Conservation (phyloP, 371 early-diverging fungal species). For the Enteropsectra breve region DNA sequence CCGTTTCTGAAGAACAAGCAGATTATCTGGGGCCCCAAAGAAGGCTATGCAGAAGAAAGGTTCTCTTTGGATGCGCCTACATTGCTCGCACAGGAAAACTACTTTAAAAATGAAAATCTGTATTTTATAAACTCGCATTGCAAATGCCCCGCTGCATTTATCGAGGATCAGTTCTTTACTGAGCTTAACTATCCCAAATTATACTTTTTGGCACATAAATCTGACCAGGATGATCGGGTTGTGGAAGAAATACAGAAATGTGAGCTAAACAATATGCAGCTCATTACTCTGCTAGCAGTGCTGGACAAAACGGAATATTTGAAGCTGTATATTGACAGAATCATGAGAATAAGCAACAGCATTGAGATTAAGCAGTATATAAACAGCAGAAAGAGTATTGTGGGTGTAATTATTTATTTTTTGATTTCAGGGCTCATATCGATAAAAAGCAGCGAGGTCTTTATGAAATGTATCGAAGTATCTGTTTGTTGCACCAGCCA, state of each 20-base stretch:
- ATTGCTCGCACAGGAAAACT: no score
- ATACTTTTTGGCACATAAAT: constrained; percentile 4
- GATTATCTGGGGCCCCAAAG: neutral
- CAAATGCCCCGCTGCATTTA: neutral
- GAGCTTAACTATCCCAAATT: constrained; percentile 2
- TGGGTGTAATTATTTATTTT: constrained; percentile 7
- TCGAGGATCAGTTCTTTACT: neutral
- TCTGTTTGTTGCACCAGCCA: neutral
- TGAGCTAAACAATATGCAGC: neutral
- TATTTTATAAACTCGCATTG: constrained; percentile 15
- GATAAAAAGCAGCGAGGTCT: neutral
- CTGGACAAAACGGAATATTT: neutral
- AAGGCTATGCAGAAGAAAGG: neutral
- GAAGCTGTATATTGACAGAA: neutral
- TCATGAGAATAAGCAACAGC: neutral
- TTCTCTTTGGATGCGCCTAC: neutral
- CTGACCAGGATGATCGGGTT: neutral
- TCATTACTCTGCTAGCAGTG: neutral
- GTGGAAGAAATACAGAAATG: neutral
- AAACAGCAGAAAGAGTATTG: neutral
- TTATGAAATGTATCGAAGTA: neutral
- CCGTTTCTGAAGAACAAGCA: neutral
- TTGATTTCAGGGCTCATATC: neutral
- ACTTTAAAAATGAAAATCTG: no score
- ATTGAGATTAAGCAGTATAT: constrained; percentile 1